Base-by-base conservation (phyloP, 176 grass and related monocot genomes). In the Oryza officinalis region DNA sequence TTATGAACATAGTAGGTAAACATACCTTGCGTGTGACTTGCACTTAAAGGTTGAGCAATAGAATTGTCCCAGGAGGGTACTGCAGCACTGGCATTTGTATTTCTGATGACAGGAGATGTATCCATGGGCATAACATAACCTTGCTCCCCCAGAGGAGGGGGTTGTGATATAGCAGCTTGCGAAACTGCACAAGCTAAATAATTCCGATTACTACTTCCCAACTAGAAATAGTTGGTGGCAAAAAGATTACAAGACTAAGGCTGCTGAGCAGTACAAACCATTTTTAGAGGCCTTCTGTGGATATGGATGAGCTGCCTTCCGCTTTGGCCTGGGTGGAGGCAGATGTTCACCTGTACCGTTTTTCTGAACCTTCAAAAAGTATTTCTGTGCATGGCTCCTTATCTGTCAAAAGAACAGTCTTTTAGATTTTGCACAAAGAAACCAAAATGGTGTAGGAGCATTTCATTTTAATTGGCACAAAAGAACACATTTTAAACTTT, bases 301-400 rank as follows among this genome's bases (percentile, higher is more conserved):
- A 82, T 99, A 99, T 81, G 97, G 93, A 91, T 99, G 93, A 23
- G 93, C 89, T 64, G 97, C 97, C 85, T 96, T 99, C 35, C 93
- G 81, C 88, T 99, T 99, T 38, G 97, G 97, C 20, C 97, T 88
- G 44, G 97, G 97, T 65, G 97, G 97, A 27, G 97, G 97, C 49
- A 99, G 83, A 86, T 99, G 97, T 74, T 99, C 93, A 4, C 88
- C 88, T 22, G 83, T 84, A 65, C 96, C 96, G 73, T 85, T 96
- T 71, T 96, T 96, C 74, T 96, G 88, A 87, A 94, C 88, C 81
- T 99, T 99, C 60, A 96, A 40, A 74, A 96, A 99, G 67, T 99
- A 99, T 44, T 99, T 99, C 27, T 99, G 97, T 27, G 97, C 97
- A 86, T 99, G 97, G 46, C 97, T 99, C 71, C 97, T 96, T 79